Evolutionary conservation across 345 rosid species (phyloP), one percentile per base, ranked within the genome.

Genomic region (Linum trigynum): DNA sequence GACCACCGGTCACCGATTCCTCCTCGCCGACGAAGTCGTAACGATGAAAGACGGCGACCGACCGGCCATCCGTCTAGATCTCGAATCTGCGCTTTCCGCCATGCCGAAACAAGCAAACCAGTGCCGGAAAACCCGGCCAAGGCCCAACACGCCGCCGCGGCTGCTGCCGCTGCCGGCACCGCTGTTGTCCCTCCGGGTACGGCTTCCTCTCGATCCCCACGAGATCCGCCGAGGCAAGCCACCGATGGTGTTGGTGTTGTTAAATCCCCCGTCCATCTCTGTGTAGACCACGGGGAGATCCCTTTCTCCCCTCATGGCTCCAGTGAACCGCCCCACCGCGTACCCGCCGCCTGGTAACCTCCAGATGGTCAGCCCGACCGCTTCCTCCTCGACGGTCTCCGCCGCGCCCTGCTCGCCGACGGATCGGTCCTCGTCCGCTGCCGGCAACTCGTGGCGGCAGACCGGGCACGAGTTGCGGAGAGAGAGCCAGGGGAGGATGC

Each of bases 331-430:
- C 70, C 99, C 97, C 23, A 94, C 99, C 0, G 99, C 99, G 23
- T 83, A 90, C 57, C 97, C 97, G 2, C 99, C 99, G 0, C 96
- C 96, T 0, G 97, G 99, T 2, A 94, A 62, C 67, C 99, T 84
- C 97, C 99, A 94, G 53, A 94, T 88, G 3, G 99, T 90, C 70
- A 94, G 65, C 2, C 97, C 99, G 3, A 84, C 91, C 1, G 90
- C 81, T 2, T 81, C 86, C 38, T 81, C 87, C 11, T 66, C 55
- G 48, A 36, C 48, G 5, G 32, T 38, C 35, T 16, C 65, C 57
- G 55, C 39, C 12, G 38, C 35, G 8, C 35, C 36, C 38, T 57
- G 70, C 16, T 58, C 61, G n/a, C 23, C 16, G 17, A 67, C 38
- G 11, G 45, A 42, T 39, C 51, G 67, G 3, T 65, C 65, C 57